Conservation (phyloP, 768 basidiomycete genomes). For the Steccherinum ochraceum region DNA sequence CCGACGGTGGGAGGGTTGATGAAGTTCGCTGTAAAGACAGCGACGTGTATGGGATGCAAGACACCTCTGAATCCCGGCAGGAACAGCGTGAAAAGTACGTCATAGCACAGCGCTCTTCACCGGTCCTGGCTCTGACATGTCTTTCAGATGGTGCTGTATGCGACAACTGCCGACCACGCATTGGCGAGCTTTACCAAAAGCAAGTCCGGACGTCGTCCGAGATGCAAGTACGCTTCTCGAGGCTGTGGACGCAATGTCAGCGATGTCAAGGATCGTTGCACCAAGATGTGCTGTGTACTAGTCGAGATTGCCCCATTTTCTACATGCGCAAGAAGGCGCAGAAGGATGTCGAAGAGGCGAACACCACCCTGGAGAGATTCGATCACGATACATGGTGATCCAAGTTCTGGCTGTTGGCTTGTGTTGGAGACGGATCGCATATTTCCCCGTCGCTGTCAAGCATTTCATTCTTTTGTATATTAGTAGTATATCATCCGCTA, state of each 20-base stretch:
- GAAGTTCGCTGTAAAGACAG: slow-evolving; percentile 97
- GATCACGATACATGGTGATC: slow-evolving; percentile 64
- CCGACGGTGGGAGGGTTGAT: slow-evolving; percentile 95
- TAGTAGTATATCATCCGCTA: not conserved
- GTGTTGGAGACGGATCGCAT: no score
- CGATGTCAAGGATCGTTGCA: slow-evolving; percentile 98
- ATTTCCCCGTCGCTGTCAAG: no score
- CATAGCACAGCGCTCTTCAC: not conserved
- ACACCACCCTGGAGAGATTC: slow-evolving; percentile 76
- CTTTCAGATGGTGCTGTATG: slow-evolving; percentile 83
- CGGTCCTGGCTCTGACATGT: not conserved
- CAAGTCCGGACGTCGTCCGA: slow-evolving; percentile 69
- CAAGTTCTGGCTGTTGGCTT: no score
- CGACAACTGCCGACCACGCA: slow-evolving; percentile 80
- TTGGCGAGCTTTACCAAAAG: slow-evolving; percentile 90
- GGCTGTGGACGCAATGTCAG: slow-evolving; percentile 98
- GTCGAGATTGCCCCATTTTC: slow-evolving; percentile 97
- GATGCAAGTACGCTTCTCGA: slow-evolving; percentile 85
- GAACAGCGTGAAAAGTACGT: slow-evolving; percentile 68
- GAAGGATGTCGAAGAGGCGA: slow-evolving; percentile 91
- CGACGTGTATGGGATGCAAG: slow-evolving; percentile 94
- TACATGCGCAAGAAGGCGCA: slow-evolving; percentile 99
- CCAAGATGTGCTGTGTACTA: slow-evolving; percentile 95
- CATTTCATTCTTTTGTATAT: not conserved
- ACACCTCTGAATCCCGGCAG: slow-evolving; percentile 66